Conservation (phyloP, 345 rosid genomes). For the Boechera stricta region DNA sequence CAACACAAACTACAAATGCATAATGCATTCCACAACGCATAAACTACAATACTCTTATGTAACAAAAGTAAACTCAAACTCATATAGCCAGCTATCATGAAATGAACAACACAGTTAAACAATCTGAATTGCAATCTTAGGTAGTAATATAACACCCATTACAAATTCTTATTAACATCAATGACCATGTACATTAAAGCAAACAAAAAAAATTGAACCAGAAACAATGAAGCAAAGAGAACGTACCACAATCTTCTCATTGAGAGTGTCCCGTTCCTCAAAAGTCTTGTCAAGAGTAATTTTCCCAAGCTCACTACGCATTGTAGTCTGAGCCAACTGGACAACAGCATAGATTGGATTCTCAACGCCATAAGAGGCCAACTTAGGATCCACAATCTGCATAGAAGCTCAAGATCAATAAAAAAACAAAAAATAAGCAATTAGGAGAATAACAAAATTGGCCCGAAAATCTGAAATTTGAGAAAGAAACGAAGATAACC, state of each 20-base stretch:
- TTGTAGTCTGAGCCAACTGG: slow-evolving; percentile 94
- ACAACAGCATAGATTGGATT: slow-evolving; percentile 88
- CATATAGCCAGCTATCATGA: background rate
- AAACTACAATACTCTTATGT: background rate
- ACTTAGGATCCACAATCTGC: slow-evolving; percentile 86
- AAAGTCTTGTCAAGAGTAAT: slow-evolving; percentile 97
- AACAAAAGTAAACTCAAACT: background rate
- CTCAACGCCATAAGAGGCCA: slow-evolving; percentile 96
- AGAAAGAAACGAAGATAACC: slow-evolving; percentile 45
- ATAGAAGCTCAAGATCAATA: slow-evolving; percentile 2
- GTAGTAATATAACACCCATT: slow-evolving; percentile 1
- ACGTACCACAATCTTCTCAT: slow-evolving; percentile 91
- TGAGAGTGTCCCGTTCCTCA: slow-evolving; percentile 91
- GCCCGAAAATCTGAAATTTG: background rate
- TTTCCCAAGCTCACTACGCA: slow-evolving; percentile 98
- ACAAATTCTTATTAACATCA: slow-evolving; percentile 19
- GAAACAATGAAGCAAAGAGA: slow-evolving; percentile 8
- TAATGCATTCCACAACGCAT: slow-evolving; percentile 1
- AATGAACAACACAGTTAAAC: slow-evolving; percentile 9
- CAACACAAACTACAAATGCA: slow-evolving; percentile 10
- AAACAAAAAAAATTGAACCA: background rate
- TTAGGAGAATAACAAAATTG: background rate
- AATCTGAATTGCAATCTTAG: slow-evolving; percentile 23
- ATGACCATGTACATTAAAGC: background rate
- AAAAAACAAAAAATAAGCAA: background rate